Evolutionary conservation across 805 yeast genomes (phyloP), one percentile per base, ranked within the genome.

Genomic region (Kuraishia hungarica): DNA sequence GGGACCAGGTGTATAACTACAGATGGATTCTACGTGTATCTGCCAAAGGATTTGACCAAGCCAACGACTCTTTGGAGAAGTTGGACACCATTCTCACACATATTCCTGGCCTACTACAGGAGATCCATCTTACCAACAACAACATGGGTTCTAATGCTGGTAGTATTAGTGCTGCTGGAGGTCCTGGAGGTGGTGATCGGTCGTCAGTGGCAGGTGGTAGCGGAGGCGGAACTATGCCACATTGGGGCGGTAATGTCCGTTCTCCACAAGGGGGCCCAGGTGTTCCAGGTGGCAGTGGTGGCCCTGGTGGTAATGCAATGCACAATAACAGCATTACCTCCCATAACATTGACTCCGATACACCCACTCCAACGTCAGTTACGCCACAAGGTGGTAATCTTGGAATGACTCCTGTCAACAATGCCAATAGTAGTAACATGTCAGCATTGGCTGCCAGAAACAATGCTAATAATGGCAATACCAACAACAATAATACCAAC

Each of bases 1-100:
- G 82, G 61, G 87, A 83, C 58, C 85, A 85, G 59, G 78, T 92
- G 28, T 81, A 81, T 62, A 87, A 86, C 60, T 92, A 88, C 67
- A 75, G 96, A 56, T 83, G 90, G 86, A 79, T 84, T 11, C 68
- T 93, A 49, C 83, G 86, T 64, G 83, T 86, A 26, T 82, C 89
- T 49, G 80, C 94, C 2, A 84, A 84, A 59, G 86, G 89, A 29
- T 90, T 89, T 64, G 87, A 81, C 29, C 92, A 88, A 58, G 89
- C 89, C 39, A 80, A 82, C n/a, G 80, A 79, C 54, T 96, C 97
- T 0, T 70, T 91, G 50, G 74, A 76, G 53, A 80, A 84, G 62
- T 79, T 92, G 55, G 93, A 90, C 62, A 76, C 86, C 59, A 79
- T 92, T 2, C 71, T 89, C 53, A 76, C 78, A 23, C 89, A 89